Evolutionary conservation across 768 basidiomycete genomes (phyloP).

Genomic region (Mycena vulgaris): DNA sequence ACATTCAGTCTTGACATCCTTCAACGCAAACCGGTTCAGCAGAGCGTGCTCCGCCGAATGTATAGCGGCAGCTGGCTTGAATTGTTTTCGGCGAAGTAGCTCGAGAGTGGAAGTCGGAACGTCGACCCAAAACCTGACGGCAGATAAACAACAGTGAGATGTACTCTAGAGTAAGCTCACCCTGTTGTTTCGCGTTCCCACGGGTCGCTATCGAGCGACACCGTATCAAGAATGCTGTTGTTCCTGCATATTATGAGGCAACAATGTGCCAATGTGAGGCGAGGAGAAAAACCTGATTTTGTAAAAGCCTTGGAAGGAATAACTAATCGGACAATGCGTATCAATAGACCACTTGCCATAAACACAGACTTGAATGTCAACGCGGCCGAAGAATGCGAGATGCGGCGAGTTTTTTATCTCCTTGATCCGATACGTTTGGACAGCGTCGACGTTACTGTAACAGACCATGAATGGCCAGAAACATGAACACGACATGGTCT

Average conservation of each 20-base stretch:
- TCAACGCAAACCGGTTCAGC: constrained; percentile 81
- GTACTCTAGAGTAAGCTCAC: constrained; percentile 41
- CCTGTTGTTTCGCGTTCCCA: constrained; percentile 84
- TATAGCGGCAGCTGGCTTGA: constrained; percentile 84
- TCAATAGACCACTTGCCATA: constrained; percentile 64
- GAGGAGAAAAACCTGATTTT: constrained; percentile 71
- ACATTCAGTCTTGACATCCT: constrained; percentile 87
- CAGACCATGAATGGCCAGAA: neutral
- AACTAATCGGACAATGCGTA: neutral
- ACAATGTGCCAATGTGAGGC: neutral
- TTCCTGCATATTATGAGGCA: constrained; percentile 59
- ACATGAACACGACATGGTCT: constrained; percentile 39
- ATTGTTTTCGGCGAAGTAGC: constrained; percentile 64
- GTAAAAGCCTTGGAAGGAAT: constrained; percentile 72
- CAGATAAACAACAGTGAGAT: constrained; percentile 53
- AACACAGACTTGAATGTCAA: constrained; percentile 77
- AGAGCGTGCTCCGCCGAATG: constrained; percentile 91
- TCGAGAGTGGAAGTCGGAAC: constrained; percentile 62
- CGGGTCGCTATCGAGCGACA: constrained; percentile 83
- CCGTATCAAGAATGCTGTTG: constrained; percentile 77
- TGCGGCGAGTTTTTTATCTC: constrained; percentile 71
- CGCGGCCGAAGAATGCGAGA: constrained; percentile 82
- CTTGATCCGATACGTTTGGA: constrained; percentile 82
- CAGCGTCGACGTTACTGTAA: constrained; percentile 81
- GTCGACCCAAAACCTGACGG: constrained; percentile 64